Evolutionary conservation across 2,329 filamentous ascomycete species (phyloP), one percentile per base, ranked within the genome.

Genomic region (Pseudogymnoascus sp.): DNA sequence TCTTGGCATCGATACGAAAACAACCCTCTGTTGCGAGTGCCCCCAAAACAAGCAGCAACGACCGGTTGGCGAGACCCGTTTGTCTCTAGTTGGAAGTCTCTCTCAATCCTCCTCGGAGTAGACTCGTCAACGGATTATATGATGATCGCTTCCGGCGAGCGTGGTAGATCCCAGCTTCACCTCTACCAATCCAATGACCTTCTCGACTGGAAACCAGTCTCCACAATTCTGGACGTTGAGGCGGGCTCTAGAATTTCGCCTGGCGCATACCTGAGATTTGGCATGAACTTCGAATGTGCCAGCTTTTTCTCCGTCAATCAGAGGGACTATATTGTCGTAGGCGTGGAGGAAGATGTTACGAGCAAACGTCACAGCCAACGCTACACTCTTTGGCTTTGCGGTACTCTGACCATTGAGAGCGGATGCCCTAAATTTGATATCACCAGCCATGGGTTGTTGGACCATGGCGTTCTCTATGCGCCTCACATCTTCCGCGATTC

Each of bases 11-110:
- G 40, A 24, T 43, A 43, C 19, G 19, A 24, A 12, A 63, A 62
- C 53, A 69, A 69, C 60, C 66, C 68, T 35, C 35, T 70, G 8
- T 19, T 70, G 19, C 61, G 41, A 4, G 61, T 19, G 5, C 65
- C 67, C 2, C 68, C 68, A 11, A 67, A 63, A 33, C 22, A 46
- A 10, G 31, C 35, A 4, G 22, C 24, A 26, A 68, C 65, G 6
- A 69, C 64, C 4, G 68, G 68, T 35, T 69, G 67, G 68, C 59
- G 68, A 61, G 66, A 69, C 53, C 68, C 68, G 1, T 69, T 66
- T 43, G 66, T 70, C 16, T 66, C 66, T 10, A 46, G 16, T 43
- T 70, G 66, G 68, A 24, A 59, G 16, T 53, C 37, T 1, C 61
- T 70, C 35, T 68, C 65, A 3, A 59, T 22, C 12, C 41, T 69